Evolutionary conservation across 2,329 filamentous ascomycete genomes (phyloP), one percentile per base, ranked within the genome.

Genomic region (Emergomyces pasteurianus): DNA sequence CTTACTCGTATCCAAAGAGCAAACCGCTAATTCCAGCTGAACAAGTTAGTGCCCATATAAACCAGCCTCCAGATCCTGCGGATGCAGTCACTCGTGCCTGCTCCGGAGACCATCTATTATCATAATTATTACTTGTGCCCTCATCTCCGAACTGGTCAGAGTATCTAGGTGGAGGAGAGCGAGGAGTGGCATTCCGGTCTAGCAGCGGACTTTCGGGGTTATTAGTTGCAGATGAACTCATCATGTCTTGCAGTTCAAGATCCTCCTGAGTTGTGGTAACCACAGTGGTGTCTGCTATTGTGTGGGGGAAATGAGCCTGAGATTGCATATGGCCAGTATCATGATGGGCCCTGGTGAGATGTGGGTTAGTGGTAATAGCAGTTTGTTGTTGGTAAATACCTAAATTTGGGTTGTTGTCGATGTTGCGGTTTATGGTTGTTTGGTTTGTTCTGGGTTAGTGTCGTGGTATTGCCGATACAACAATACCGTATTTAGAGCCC

Each of bases 1-100:
- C 72, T 61, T 74, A 82, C 80, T 86, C 83, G 67, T 84, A 86
- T 60, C 83, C 83, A 72, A 86, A 86, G 18, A 86, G 70, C 16
- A 85, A 71, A 2, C 83, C 83, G 58, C 78, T 81, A 16, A 85
- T 77, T 3, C 81, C 81, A 7, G 83, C 83, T 26, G 81, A 80
- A 52, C 83, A 74, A 0, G 82, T 84, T 58, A 85, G 71, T 3
- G 74, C 72, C 79, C 80, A 84, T 46, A 84, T 79, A 61, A 84
- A 83, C 62, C 63, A 64, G 3, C 61, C 62, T 31, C 60, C 64
- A 18, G 62, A 60, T 14, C 31, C 56, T 23, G 10, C 54, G 23
- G 40, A 5, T 31, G n/a, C 52, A 38, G 52, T 12, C 34, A 5
- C 34, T 54, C n/a, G n/a, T 6, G n/a, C 28, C 7, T 28, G 36